Conservation (phyloP, 306 rosid species). For the Sphenostylis stenocarpa region DNA sequence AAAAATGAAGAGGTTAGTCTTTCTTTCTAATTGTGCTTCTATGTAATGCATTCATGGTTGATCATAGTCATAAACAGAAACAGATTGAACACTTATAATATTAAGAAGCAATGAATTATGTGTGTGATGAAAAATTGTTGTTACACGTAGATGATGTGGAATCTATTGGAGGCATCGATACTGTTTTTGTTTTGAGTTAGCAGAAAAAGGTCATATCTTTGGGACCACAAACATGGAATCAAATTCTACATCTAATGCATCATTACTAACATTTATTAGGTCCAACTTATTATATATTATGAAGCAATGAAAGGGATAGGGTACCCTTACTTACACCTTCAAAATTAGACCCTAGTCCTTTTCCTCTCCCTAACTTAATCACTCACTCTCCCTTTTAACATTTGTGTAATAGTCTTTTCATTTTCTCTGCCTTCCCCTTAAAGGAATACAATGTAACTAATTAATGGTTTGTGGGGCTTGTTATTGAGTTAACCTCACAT, state of each 20-base stretch:
- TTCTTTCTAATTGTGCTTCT: too few relatives aligned
- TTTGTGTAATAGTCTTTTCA: slow-evolving; percentile 5
- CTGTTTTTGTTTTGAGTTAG: slow-evolving; percentile 37
- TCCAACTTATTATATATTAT: slow-evolving; percentile 9
- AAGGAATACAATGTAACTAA: slow-evolving; percentile 29
- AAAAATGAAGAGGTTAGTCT: too few relatives aligned
- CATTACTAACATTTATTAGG: slow-evolving; percentile 3
- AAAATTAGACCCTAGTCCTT: slow-evolving; percentile 19
- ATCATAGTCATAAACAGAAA: slow-evolving; percentile 16
- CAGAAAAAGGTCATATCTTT: slow-evolving; percentile 16
- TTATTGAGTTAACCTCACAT: slow-evolving; percentile 13
- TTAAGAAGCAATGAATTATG: slow-evolving; percentile 3
- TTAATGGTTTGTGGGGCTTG: too few relatives aligned
- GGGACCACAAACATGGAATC: slow-evolving; percentile 38
- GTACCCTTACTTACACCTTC: slow-evolving; percentile 10
- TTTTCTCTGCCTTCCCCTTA: slow-evolving; percentile 27
- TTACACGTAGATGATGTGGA: slow-evolving; percentile 28
- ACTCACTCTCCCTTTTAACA: not conserved
- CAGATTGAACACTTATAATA: not conserved
- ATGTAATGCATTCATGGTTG: slow-evolving; percentile 23
- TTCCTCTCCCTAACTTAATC: not conserved
- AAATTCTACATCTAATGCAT: slow-evolving; percentile 11
- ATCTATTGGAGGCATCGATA: slow-evolving; percentile 31
- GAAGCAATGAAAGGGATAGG: slow-evolving; percentile 21
- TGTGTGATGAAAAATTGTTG: slow-evolving; percentile 30